Evolutionary conservation across 768 basidiomycete genomes (phyloP), one percentile per base, ranked within the genome.

Genomic region (Boletus pseudopeckii): DNA sequence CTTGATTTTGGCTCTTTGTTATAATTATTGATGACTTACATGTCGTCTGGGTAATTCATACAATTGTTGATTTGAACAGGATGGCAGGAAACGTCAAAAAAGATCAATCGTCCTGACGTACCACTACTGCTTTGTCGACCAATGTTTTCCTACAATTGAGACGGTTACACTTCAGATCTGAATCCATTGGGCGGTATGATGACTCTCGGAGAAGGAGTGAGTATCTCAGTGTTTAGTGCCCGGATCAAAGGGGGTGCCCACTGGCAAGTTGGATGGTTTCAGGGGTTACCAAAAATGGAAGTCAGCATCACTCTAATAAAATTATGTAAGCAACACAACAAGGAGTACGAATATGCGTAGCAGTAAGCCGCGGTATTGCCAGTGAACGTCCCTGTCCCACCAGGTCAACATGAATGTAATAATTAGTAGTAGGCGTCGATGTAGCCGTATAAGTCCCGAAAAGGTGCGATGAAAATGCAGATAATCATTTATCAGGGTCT

Each of bases 121-220:
- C 90, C 56, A 93, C 90, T 11, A 93, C 90, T 3, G 90, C 90
- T 67, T 90, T 92, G 61, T 91, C 90, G 2, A 75, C 73, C 43
- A 93, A 68, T 3, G 77, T 56, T 60, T 78, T 79, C 52, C 90
- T 81, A 68, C 89, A 91, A 17, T 81, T 86, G 53, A 90, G 75
- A n/a, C 84, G 79, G 67, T 91, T 91, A 64, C 89, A 91, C 61
- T 82, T 86, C 45, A 90, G 72, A 45, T 90, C 88, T 30, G 79
- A 78, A 67, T 91, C 88, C 88, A 91, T 90, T 44, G 17, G 20
- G n/a, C n/a, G n/a, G n/a, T n/a, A n/a, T n/a, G n/a, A n/a, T n/a
- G n/a, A n/a, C 13, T 33, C 28, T 52, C 17, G 43, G 33, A 18
- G 45, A 33, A 22, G 24, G 18, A 5, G 10, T 11, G 15, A 18